Evolutionary conservation across 345 rosid genomes (phyloP), one percentile per base, ranked within the genome.

Genomic region (Xanthoceras sorbifolium): DNA sequence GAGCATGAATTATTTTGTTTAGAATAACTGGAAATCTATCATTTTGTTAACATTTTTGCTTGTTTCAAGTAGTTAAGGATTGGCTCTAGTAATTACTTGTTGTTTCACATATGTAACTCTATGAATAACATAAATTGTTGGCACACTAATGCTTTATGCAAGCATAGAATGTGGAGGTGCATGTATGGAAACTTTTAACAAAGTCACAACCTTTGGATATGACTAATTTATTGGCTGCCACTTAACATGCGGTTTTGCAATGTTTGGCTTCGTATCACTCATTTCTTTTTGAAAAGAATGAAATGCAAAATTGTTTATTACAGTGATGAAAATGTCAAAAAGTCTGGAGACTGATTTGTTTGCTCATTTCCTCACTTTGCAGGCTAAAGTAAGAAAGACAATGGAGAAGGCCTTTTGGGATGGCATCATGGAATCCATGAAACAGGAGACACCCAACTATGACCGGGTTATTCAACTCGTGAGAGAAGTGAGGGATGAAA

Each of bases 381-480:
- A 96, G 98, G 89, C 66, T 23, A 89, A 81, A 86, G 81, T 93
- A 78, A 90, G 87, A 83, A 87, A 88, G 80, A 87, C 90, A 32
- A 90, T 96, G 93, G 97, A 92, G 85, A 84, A 80, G 67, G 98
- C 94, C 76, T 96, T 96, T 82, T 96, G 99, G 99, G 98, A 96
- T 60, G 80, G 84, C 68, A 73, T 93, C 34, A 78, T 84, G 81
- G 94, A 96, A 75, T 90, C 99, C 6, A 68, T 93, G 26, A 87
- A 84, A 84, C 82, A 77, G 73, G 90, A 84, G 57, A 80, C 82
- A n/a, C 93, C 94, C 52, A 83, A 89, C 64, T 91, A 89, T 84
- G 90, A 87, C 44, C 76, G 92, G 69, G 86, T 91, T 73, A 68
- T 91, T 76, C 85, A 90, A 72, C 97, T 96, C 66, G 85, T 91